Percentiles rank a stretch among this genome's conserved stretches.
These are phyloP conservation scores for Sporothrix brunneoviolacea DNA, from an alignment of 2,329 filamentous ascomycete species.

Conservation along the genomic window DNA sequence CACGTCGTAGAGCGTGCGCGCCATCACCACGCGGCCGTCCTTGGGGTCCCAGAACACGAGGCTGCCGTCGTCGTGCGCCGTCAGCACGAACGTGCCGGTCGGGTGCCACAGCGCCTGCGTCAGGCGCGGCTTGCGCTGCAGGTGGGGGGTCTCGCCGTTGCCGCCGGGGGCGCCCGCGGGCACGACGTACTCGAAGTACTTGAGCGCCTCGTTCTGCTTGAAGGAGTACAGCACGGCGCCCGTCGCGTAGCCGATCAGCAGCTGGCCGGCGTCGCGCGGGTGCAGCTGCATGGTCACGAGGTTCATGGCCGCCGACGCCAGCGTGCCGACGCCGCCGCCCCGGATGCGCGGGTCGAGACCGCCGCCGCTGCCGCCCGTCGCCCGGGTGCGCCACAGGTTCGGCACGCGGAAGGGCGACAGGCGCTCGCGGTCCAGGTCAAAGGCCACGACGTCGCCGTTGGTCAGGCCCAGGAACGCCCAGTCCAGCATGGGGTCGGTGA, in stretches of 20 bases:
- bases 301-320: conserved; percentile 29
- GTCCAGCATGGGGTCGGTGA: conserved; percentile 84
- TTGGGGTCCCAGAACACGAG: conserved; percentile 92
- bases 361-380: too few species aligned
- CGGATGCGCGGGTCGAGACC: conserved; percentile 30
- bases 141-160: conserved; percentile 57
- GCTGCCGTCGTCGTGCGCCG: conserved; percentile 83
- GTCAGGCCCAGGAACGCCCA: conserved; percentile 83
- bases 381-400: conserved; percentile 75
- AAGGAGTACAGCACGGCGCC: conserved; percentile 90
- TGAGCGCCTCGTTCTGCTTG: conserved; percentile 75
- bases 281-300: conserved; percentile 79
- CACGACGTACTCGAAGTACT: conserved; percentile 77
- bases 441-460: conserved; percentile 82
- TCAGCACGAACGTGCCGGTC: conserved; percentile 81
- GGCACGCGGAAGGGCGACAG: conserved; percentile 73
- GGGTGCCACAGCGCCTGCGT: conserved; percentile 91
- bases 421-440: conserved; percentile 77
- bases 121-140: conserved; percentile 62
- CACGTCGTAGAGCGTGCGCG: conserved; percentile 68
- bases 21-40: conserved; percentile 77
- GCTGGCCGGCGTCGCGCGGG: conserved; percentile 82
- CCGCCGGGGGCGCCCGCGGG: conserved; percentile 79
- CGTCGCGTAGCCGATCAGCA: conserved; percentile 84
- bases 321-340: not conserved